These are phyloP conservation scores for Huntiella omanensis DNA, from an alignment of 2,329 filamentous ascomycete genomes.

Conservation along the genomic window DNA sequence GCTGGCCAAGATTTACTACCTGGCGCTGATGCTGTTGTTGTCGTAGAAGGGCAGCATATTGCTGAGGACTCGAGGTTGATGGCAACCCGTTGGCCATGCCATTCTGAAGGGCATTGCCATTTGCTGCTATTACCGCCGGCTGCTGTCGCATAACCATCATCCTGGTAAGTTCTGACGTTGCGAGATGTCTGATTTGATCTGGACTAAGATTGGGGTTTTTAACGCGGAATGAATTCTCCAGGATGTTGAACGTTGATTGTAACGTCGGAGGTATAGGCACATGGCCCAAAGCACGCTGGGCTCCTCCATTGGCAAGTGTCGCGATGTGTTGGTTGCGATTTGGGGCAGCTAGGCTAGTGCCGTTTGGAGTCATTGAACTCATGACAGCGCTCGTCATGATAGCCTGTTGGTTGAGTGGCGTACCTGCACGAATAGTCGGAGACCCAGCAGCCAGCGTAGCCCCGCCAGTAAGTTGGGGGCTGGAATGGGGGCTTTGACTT, in stretches of 20 bases:
- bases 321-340: constrained; percentile 6
- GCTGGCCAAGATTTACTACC: constrained; percentile 7
- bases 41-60: constrained; percentile 38
- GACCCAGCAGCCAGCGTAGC: constrained; percentile 22
- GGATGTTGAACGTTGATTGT: constrained; percentile 20
- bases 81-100: constrained; percentile 30
- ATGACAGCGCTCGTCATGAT: constrained; percentile 6
- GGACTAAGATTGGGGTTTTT: constrained; percentile 32
- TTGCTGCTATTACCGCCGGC: constrained; percentile 20
- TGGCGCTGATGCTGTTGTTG: constrained; percentile 27
- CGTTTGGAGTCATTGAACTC: constrained; percentile 7
- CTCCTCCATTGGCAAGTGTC: not conserved
- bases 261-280: constrained; percentile 7
- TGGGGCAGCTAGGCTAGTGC: constrained; percentile 8
- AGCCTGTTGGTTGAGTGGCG: constrained; percentile 8
- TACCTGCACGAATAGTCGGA: constrained; percentile 5
- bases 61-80: constrained; percentile 33
- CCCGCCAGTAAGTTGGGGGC: constrained; percentile 24
- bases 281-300: constrained; percentile 13
- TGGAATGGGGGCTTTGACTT: constrained; percentile 18
- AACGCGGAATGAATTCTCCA: constrained; percentile 32
- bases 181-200: constrained; percentile 31
- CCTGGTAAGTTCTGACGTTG: constrained; percentile 29
- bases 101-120: constrained; percentile 33
- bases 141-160: constrained; percentile 28